These are phyloP conservation scores for Hypomyces perniciosus DNA, from an alignment of 2,329 filamentous ascomycete species.

Conservation along the genomic window DNA sequence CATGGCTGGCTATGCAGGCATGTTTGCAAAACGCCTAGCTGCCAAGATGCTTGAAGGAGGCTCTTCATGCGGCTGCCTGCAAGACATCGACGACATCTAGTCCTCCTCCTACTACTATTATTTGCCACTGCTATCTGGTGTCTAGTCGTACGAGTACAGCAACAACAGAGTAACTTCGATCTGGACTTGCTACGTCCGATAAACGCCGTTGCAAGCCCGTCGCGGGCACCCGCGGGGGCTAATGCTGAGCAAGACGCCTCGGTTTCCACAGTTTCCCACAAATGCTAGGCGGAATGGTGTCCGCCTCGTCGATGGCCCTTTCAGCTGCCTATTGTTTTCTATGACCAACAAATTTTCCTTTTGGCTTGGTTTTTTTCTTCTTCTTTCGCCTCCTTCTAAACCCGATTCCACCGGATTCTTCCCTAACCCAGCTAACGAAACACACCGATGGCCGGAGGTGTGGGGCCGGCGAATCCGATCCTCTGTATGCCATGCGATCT, in stretches of 20 bases:
- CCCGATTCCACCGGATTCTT: conserved; percentile 3
- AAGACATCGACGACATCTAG: conserved; percentile 6
- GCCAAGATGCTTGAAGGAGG: neutral
- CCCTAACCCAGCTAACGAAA: conserved; percentile 2
- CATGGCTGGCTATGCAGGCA: conserved; percentile 4
- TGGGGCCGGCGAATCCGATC: conserved; percentile 12
- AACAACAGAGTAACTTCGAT: neutral
- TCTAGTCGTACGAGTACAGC: conserved; percentile 2
- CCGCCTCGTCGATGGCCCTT: conserved; percentile 9
- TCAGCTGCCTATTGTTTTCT: conserved; percentile 11
- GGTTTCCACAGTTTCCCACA: neutral
- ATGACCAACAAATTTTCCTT: conserved; percentile 6
- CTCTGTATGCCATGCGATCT: neutral
- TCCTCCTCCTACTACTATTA: neutral
- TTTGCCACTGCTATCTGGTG: neutral
- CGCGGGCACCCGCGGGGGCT: neutral
- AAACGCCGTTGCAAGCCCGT: conserved; percentile 4
- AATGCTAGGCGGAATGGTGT: conserved; percentile 1
- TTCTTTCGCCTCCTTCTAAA: neutral
- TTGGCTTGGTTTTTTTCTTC: neutral
- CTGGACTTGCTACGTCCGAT: neutral
- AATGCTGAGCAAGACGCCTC: conserved; percentile 4
- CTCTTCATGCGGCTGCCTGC: conserved; percentile 11
- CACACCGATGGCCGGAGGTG: conserved; percentile 7
- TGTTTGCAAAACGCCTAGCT: conserved; percentile 1